Conservation (phyloP, 192 early-diverging fungal genomes). For the Physocladia obscura region DNA sequence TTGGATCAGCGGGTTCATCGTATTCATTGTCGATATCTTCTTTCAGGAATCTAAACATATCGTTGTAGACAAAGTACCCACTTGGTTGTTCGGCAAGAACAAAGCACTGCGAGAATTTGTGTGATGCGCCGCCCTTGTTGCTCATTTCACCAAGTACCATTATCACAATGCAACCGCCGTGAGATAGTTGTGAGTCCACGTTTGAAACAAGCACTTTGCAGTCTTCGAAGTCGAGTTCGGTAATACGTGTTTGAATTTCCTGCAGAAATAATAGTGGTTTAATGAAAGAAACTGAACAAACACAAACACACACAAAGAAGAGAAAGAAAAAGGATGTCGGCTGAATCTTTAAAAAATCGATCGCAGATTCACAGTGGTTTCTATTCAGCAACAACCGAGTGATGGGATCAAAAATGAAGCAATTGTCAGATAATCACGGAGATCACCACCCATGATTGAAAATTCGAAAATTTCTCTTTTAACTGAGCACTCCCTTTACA, state of each 20-base stretch:
- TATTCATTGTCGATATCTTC: conserved; percentile 77
- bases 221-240: conserved; percentile 75
- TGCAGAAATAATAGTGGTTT: conserved; percentile 35
- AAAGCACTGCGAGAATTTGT: conserved; percentile 91
- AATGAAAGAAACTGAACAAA: too few relatives aligned
- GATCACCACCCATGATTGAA: too few relatives aligned
- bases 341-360: too few relatives aligned
- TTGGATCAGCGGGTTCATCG: conserved; percentile 34
- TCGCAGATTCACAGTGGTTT: too few relatives aligned
- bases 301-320: not conserved
- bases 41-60: conserved; percentile 92
- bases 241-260: conserved; percentile 80
- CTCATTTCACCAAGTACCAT: conserved; percentile 93
- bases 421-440: too few relatives aligned
- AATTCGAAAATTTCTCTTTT: too few relatives aligned
- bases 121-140: conserved; percentile 73
- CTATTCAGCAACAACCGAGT: too few relatives aligned
- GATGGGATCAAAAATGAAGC: too few relatives aligned
- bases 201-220: conserved; percentile 84
- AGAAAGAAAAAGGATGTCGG: not conserved
- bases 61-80: conserved; percentile 92
- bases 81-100: conserved; percentile 82
- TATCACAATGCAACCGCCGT: conserved; percentile 76
- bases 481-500: too few relatives aligned
- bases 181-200: conserved; percentile 79